Evolutionary conservation across 2,329 filamentous ascomycete genomes (phyloP).

Genomic region (Aspergillus pseudoterreus): DNA sequence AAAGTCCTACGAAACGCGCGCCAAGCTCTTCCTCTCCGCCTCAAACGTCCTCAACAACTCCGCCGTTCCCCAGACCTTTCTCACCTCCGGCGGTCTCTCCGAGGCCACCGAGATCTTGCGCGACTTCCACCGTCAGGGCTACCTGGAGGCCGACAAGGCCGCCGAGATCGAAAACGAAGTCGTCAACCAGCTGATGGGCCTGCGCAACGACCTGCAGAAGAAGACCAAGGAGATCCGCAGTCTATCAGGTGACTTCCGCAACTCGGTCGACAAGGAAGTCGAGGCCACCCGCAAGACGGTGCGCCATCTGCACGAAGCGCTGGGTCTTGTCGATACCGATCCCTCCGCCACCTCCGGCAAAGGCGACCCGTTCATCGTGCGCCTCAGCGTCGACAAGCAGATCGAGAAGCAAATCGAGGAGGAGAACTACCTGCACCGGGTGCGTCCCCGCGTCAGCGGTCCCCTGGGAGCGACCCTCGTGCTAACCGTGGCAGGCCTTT

Average conservation of each 20-base stretch:
- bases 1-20: slow-evolving; percentile 77
- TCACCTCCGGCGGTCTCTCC: slow-evolving; percentile 76
- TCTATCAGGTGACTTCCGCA: slow-evolving; percentile 92
- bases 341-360: slow-evolving; percentile 72
- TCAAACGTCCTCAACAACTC: slow-evolving; percentile 82
- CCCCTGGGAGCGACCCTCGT: background rate
- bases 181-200: slow-evolving; percentile 76
- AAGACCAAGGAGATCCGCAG: slow-evolving; percentile 99
- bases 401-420: slow-evolving; percentile 91
- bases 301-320: slow-evolving; percentile 71
- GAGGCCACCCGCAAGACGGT: slow-evolving; percentile 78
- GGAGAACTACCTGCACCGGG: slow-evolving; percentile 93
- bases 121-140: slow-evolving; percentile 75
- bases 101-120: slow-evolving; percentile 80
- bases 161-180: slow-evolving; percentile 89
- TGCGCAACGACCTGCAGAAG: slow-evolving; percentile 83
- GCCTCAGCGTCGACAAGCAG: slow-evolving; percentile 80
- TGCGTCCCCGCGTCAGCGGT: slow-evolving; percentile 40
- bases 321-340: slow-evolving; percentile 77
- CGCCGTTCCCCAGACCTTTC: slow-evolving; percentile 68
- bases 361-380: slow-evolving; percentile 86
- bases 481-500: slow-evolving; percentile 62
- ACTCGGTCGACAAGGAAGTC: slow-evolving; percentile 92
- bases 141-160: slow-evolving; percentile 80
- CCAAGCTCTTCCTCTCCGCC: slow-evolving; percentile 78